phyloP scores from a whole-genome alignment of 257 asterid genomes.

The Lantana camara region DNA sequence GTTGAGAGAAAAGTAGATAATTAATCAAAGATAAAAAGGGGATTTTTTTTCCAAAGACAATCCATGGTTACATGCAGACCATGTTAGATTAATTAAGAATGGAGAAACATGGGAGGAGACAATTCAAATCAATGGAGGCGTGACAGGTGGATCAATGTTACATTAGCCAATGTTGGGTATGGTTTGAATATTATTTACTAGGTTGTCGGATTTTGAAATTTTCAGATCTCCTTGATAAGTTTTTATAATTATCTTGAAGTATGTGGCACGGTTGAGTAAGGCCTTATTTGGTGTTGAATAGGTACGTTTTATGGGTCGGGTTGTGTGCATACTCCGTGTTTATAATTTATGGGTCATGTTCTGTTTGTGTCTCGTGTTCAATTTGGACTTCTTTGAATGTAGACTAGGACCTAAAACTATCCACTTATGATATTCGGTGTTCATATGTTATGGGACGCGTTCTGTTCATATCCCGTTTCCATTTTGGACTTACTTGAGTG shows the following conservation, averaged over 20 bases:
- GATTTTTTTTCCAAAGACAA: background rate
- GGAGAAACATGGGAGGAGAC: background rate
- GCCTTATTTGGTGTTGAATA: too few relatives aligned
- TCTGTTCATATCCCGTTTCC: too few relatives aligned
- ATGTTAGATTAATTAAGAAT: background rate
- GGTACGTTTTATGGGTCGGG: too few relatives aligned
- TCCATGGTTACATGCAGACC: slow-evolving; percentile 10
- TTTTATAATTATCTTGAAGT: too few relatives aligned
- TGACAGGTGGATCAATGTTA: slow-evolving; percentile 30
- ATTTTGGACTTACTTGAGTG: too few relatives aligned
- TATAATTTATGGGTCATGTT: too few relatives aligned
- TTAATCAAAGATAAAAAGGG: slow-evolving; percentile 9
- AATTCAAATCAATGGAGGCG: slow-evolving; percentile 1
- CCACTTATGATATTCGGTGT: too few relatives aligned
- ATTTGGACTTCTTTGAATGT: background rate
- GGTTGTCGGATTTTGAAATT: background rate
- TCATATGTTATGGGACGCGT: too few relatives aligned
- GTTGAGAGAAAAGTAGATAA: background rate
- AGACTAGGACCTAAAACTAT: background rate
- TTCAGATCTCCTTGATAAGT: background rate
- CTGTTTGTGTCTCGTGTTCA: too few relatives aligned
- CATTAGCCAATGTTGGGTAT: background rate
- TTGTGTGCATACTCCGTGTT: too few relatives aligned
- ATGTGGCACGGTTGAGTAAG: too few relatives aligned
- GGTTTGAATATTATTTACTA: background rate